Percentiles rank a stretch among this genome's conserved stretches.
These are phyloP conservation scores for Erodium maritimum DNA, from an alignment of 345 rosid genomes.

Conservation along the genomic window DNA sequence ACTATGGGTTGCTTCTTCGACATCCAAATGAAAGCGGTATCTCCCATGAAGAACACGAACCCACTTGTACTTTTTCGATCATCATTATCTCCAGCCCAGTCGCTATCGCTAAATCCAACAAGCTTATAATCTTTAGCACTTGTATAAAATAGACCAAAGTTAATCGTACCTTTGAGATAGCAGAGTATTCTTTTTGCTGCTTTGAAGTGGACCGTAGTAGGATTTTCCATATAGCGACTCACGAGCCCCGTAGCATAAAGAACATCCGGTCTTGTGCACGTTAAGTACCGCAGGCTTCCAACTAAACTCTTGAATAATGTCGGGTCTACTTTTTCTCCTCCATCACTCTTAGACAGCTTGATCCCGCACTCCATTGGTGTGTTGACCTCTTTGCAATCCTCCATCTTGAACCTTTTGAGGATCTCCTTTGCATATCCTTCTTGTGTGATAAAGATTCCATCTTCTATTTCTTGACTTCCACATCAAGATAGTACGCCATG, in stretches of 20 bases:
- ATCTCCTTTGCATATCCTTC: neutral
- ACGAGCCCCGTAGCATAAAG: too few relatives aligned
- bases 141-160: too few relatives aligned
- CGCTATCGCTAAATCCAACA: neutral
- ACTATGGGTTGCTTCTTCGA: neutral
- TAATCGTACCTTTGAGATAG: too few relatives aligned
- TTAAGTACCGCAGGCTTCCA: too few relatives aligned
- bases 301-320: neutral
- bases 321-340: neutral
- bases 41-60: neutral
- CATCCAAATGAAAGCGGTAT: neutral
- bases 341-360: neutral
- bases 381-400: neutral
- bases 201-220: too few relatives aligned
- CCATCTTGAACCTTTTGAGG: conserved; percentile 5
- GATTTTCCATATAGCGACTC: too few relatives aligned
- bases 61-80: neutral
- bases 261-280: too few relatives aligned
- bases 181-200: too few relatives aligned
- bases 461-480: neutral
- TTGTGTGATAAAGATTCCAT: neutral
- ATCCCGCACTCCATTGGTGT: neutral
- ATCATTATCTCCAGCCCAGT: too few relatives aligned
- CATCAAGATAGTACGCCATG: conserved; percentile 2
- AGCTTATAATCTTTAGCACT: too few relatives aligned